Evolutionary conservation across 2,329 filamentous ascomycete species (phyloP).

Genomic region (Trichothecium roseum): DNA sequence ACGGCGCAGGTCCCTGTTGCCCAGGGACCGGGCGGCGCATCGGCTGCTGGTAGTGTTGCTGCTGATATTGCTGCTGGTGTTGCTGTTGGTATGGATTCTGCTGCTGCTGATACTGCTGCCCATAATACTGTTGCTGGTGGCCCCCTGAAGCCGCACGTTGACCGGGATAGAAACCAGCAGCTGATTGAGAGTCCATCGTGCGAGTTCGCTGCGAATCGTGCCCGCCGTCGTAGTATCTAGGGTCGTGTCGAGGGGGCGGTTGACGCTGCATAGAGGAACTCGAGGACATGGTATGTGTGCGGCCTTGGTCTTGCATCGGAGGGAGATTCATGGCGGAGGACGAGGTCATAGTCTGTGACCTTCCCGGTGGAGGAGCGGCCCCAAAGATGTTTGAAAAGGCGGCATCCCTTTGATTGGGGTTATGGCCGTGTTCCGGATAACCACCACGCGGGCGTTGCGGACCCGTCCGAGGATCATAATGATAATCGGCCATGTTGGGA

Average conservation of each 20-base stretch:
- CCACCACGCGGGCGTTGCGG: constrained; percentile 34
- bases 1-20: constrained; percentile 34
- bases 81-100: constrained; percentile 36
- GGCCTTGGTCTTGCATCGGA: constrained; percentile 43
- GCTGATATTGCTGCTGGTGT: constrained; percentile 34
- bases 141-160: constrained; percentile 42
- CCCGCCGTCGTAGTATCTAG: constrained; percentile 23
- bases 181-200: constrained; percentile 17
- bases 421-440: constrained; percentile 38
- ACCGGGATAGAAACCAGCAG: constrained; percentile 41
- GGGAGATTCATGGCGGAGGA: constrained; percentile 41
- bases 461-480: constrained; percentile 39
- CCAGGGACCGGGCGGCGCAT: constrained; percentile 28
- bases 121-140: constrained; percentile 21
- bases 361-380: constrained; percentile 70
- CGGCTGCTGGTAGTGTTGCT: constrained; percentile 26
- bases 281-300: constrained; percentile 71
- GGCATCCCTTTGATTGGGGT: constrained; percentile 68
- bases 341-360: constrained; percentile 92
- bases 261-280: constrained; percentile 47
- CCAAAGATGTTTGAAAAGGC: constrained; percentile 97
- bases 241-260: constrained; percentile 45
- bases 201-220: constrained; percentile 14
- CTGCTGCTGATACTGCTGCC: constrained; percentile 29
- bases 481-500: constrained; percentile 46